Percentiles rank a stretch among this genome's conserved stretches.
Evolutionary conservation across 1,284 basidiomycete species (phyloP).

Genomic region (Moesziomyces globuligerus): DNA sequence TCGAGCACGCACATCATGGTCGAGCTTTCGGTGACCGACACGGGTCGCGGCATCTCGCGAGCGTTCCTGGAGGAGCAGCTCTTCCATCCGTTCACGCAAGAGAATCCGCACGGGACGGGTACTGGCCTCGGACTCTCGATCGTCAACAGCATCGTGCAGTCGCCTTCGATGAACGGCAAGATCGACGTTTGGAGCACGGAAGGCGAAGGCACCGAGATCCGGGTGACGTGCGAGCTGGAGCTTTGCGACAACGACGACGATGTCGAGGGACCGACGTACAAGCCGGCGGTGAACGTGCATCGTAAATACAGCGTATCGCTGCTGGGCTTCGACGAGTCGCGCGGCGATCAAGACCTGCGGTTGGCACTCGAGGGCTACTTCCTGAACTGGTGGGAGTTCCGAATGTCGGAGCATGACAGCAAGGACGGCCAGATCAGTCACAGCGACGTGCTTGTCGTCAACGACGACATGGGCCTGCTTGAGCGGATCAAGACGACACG

Average conservation of each 20-base stretch:
- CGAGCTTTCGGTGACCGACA: conserved; percentile 87
- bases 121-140: conserved; percentile 97
- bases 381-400: conserved; percentile 80
- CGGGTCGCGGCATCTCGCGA: conserved; percentile 76
- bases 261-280: conserved; percentile 56
- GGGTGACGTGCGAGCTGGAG: conserved; percentile 84
- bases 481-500: conserved; percentile 25
- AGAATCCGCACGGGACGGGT: conserved; percentile 86
- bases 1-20: conserved; percentile 76
- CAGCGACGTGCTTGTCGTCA: conserved; percentile 82
- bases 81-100: conserved; percentile 95
- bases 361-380: conserved; percentile 78
- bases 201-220: conserved; percentile 90
- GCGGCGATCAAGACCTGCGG: conserved; percentile 77
- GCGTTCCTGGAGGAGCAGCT: conserved; percentile 78
- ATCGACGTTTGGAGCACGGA: conserved; percentile 86
- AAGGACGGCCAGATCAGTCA: conserved; percentile 7
- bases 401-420: conserved; percentile 47
- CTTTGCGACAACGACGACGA: conserved; percentile 63
- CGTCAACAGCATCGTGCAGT: conserved; percentile 89
- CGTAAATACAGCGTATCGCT: conserved; percentile 75
- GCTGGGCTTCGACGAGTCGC: conserved; percentile 76
- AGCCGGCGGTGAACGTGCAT: conserved; percentile 70
- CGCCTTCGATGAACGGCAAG: conserved; percentile 85
- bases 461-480: conserved; percentile 79